Evolutionary conservation across 768 basidiomycete genomes (phyloP), one percentile per base, ranked within the genome.

Genomic region (Phallus indusiatus): DNA sequence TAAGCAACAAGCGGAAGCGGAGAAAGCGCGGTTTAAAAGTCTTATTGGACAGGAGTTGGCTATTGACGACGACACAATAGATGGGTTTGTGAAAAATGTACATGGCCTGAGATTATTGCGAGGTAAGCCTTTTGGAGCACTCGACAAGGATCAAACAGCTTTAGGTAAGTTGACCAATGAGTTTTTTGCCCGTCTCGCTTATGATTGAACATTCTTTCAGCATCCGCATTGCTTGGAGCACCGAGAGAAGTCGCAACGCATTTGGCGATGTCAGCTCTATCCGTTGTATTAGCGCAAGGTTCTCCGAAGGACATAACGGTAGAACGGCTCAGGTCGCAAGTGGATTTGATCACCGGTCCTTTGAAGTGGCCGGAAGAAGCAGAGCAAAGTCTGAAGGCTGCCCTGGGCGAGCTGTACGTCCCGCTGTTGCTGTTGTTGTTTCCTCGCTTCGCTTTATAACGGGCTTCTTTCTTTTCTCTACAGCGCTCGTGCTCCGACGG

Each of bases 361-460:
- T 70, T 73, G 0, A 73, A 78, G 47, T 70, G 87, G 2, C 82
- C 81, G 0, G 80, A 82, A 28, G 72, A 72, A 56, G 54, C 51
- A 47, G 78, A 78, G 46, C 62, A 62, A 49, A 35, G 20, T 34
- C 77, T 84, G 48, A 74, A 76, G 16, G 74, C 83, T 28, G 81
- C 83, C 49, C 73, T 88, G 16, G 89, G 87, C 48, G 93, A 95
- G 70, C 72, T 90, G 93, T 94, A 71, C 60, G 88, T 79, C 5
- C 1, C 50, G 48, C 20, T 11, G 42, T 42, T 42, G 42, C 9
- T 42, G n/a, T 14, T 33, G 36, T 51, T 20, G 14, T 53, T n/a
- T 48, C 7, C 36, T 51, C 21, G 14, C 53, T n/a, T 48, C 7
- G 47, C 7, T 8, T 28, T n/a, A 21, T 16, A 14, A 24, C 52